Evolutionary conservation across 2,329 filamentous ascomycete species (phyloP), one percentile per base, ranked within the genome.

Genomic region (Trichophaea hybrida): DNA sequence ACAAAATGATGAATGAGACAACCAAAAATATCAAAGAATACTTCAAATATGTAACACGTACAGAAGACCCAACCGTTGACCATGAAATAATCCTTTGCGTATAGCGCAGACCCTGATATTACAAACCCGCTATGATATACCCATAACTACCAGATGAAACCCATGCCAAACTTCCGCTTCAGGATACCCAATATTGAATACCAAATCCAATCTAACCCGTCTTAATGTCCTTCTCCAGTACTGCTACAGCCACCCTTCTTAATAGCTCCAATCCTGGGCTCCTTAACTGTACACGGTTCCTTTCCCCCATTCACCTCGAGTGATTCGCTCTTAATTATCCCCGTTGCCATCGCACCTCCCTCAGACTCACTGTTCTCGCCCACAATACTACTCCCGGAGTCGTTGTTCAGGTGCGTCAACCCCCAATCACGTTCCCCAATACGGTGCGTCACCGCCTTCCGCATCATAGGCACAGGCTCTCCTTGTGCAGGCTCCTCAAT

Each of bases 401-500:
- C 38, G 4, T 10, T 2, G 38, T 43, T 15, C 10, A 1, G 10
- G 4, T 43, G 38, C n/a, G 2, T 43, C 10, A 43, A 10, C 38
- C 38, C 38, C 38, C 1, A 15, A 10, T 43, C 38, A 10, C n/a
- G 10, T 1, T 10, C 4, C 10, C 4, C 38, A 4, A 43, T 4
- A 10, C n/a, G 10, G n/a, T 43, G 38, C 24, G 24, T 24, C 24
- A 24, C 24, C 24, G 24, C 24, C 24, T 24, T 24, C 24, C 24
- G 24, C 24, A 24, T 24, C 24, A 24, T 24, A 24, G 24, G 24
- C 13, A 49, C 44, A 12, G 44, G 12, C 55, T 64, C 57, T 6
- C 62, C 62, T 24, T 61, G 55, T 13, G 17, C 34, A 7, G 59
- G 61, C 17, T 64, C 66, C 33, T 59, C 59, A n/a, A 66, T 58